phyloP scores from a whole-genome alignment of 441 rosid species.

The Cnidoscolus chayamansa region DNA sequence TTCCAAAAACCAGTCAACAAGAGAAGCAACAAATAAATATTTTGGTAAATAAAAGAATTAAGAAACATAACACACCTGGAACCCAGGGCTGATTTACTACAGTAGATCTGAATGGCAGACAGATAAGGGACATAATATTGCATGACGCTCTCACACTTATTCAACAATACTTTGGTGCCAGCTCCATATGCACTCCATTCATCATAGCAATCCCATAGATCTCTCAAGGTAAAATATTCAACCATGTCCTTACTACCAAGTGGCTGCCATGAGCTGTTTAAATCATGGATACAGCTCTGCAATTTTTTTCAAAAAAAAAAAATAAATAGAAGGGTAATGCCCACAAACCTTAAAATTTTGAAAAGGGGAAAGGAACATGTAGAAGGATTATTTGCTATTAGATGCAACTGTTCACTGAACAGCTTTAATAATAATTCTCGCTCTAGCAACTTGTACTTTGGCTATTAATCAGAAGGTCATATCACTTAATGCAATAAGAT shows the following conservation, averaged over 20 bases:
- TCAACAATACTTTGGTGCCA: slow-evolving; percentile 38
- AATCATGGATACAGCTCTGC: slow-evolving; percentile 36
- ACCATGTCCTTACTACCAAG: slow-evolving; percentile 39
- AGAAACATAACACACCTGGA: slow-evolving; percentile 36
- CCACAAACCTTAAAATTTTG: neutral
- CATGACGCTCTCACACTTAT: slow-evolving; percentile 35
- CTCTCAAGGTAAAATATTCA: slow-evolving; percentile 51
- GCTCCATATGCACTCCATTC: slow-evolving; percentile 78
- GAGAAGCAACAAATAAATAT: neutral
- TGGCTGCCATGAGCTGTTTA: slow-evolving; percentile 45
- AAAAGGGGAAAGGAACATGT: neutral
- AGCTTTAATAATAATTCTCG: neutral
- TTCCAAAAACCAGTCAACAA: neutral
- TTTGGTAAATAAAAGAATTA: neutral
- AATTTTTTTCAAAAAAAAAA: neutral
- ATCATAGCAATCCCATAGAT: slow-evolving; percentile 62
- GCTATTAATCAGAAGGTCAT: neutral
- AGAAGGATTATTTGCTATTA: neutral
- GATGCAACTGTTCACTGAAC: neutral
- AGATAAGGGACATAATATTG: slow-evolving; percentile 73
- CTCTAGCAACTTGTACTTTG: neutral
- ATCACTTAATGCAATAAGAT: too few species aligned
- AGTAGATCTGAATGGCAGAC: slow-evolving; percentile 64
- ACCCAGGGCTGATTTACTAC: slow-evolving; percentile 34
- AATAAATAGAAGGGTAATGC: neutral